A percentile compares a stretch with the other conserved stretches of the same genome.
These are phyloP conservation scores for Thermochaetoides thermophila DNA, from an alignment of 495 filamentous ascomycete genomes.

Conservation along the genomic window DNA sequence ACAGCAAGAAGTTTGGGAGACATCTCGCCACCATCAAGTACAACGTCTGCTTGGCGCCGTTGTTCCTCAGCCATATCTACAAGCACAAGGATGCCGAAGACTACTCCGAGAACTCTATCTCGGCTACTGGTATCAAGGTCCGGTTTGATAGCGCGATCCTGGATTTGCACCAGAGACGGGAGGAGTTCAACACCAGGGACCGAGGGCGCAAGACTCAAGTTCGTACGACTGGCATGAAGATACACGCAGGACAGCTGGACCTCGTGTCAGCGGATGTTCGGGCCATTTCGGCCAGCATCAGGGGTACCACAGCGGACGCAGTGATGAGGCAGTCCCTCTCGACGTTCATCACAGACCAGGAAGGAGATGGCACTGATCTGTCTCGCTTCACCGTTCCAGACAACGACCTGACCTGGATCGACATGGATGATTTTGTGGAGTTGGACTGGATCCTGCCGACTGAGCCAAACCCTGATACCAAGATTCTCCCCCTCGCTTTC, in stretches of 20 bases:
- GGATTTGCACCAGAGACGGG: conserved; percentile 86
- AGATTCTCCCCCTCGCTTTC: conserved; percentile 81
- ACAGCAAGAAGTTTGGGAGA: conserved; percentile 94
- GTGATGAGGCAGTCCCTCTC: conserved; percentile 46
- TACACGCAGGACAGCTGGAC: conserved; percentile 85
- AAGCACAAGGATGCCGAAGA: conserved; percentile 95
- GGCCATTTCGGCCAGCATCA: conserved; percentile 82
- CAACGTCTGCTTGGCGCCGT: conserved; percentile 75
- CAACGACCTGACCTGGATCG: conserved; percentile 87
- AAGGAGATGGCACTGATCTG: conserved; percentile 44
- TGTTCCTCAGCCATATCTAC: conserved; percentile 93
- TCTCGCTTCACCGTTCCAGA: conserved; percentile 90
- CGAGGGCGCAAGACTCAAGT: conserved; percentile 55
- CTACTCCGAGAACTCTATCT: conserved; percentile 61
- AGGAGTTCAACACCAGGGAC: conserved; percentile 71
- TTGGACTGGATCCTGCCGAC: conserved; percentile 90
- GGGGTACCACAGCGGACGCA: conserved; percentile 58
- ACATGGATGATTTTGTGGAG: conserved; percentile 99
- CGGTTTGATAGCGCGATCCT: conserved; percentile 90
- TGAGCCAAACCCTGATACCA: conserved; percentile 79
- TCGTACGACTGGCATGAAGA: conserved; percentile 82
- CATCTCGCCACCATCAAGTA: conserved; percentile 97
- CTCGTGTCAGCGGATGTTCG: conserved; percentile 84
- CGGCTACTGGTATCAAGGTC: conserved; percentile 86
- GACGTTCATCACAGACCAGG: conserved; percentile 33